Base-by-base conservation (phyloP, 306 rosid species). In the Rubus idaeus region DNA sequence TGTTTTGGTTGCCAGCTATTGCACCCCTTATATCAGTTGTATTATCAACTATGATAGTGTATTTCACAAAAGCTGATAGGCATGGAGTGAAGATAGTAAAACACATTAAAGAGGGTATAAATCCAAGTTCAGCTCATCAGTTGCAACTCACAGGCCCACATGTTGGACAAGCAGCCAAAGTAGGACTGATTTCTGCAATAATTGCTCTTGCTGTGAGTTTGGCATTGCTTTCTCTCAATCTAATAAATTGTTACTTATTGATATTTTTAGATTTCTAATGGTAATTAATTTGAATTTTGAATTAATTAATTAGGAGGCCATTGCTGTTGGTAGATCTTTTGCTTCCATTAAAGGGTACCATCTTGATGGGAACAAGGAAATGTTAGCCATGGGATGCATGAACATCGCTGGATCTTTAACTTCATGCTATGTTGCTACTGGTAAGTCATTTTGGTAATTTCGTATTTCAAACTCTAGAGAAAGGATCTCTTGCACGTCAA, bases 291-390 rank as follows among this genome's bases (percentile, higher is more conserved):
- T 21, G 0, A 30, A 40, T 0, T 45, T 35, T 30, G 17, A 5
- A 75, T 10, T 49, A 30, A 30, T 62, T 73, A 12, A 61, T 26
- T 70, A 88, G 89, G 91, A 88, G 74, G 96, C 98, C 53, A 84
- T 94, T 30, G 97, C 93, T 0, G 97, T 94, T n/a, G 98, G 98
- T 39, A 79, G 98, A 82, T 91, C 97, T 14, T 94, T 94, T 63
- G 95, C 98, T 70, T 75, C 97, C 35, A 83, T 91, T 26, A 90
- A 85, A 65, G 98, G 97, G 52, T 92, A 94, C 77, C 91, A 87
- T 76, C 90, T 94, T 77, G 97, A 94, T 86, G 98, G 97, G 6
- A 90, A 94, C 88, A 89, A 84, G 71, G 98, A 94, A 80, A 94
- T 94, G 98, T 16, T 94, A 50, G 96, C 96, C 78, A 90, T 94